Percentiles rank a stretch among this genome's conserved stretches.
phyloP scores from a whole-genome alignment of 345 rosid genomes.

The Eucalyptus erythrocorys region DNA sequence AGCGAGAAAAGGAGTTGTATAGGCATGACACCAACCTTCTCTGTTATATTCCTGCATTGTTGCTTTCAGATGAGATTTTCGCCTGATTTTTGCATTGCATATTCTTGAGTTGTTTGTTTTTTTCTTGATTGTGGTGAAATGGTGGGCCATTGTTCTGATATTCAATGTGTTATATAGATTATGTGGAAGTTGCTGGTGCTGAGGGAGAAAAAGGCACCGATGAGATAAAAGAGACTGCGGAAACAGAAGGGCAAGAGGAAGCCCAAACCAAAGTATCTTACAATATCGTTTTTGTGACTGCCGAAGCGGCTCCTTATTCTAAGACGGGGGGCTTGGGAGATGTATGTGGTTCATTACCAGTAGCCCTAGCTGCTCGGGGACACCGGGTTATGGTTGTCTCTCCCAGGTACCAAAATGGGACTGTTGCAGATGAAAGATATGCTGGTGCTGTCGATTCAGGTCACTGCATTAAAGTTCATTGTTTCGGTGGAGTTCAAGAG shows the following conservation, averaged over 20 bases:
- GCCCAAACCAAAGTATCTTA: slow-evolving; percentile 14
- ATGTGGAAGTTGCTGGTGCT: slow-evolving; percentile 4
- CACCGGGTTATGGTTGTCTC: slow-evolving; percentile 75
- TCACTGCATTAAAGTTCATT: slow-evolving; percentile 27
- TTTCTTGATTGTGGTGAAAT: neutral
- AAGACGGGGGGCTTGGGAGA: slow-evolving; percentile 97
- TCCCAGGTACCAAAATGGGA: slow-evolving; percentile 67
- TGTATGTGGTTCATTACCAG: slow-evolving; percentile 94
- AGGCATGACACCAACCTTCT: neutral
- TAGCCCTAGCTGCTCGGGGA: slow-evolving; percentile 63
- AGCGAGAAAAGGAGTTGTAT: neutral
- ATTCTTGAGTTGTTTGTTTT: neutral
- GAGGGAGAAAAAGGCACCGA: neutral
- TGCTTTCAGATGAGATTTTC: neutral
- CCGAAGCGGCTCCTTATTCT: slow-evolving; percentile 97
- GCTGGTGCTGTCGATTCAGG: slow-evolving; percentile 38
- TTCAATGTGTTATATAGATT: slow-evolving; percentile 20
- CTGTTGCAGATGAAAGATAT: slow-evolving; percentile 36
- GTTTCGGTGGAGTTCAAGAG: slow-evolving; percentile 77
- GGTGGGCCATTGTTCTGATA: neutral
- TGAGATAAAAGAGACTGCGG: slow-evolving; percentile 16
- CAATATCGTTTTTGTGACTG: slow-evolving; percentile 66
- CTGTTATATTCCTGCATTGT: neutral
- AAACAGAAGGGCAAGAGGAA: slow-evolving; percentile 11
- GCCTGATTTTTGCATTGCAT: neutral